These are phyloP conservation scores for Senecio squalidus DNA, from an alignment of 140 eudicot genomes.

Conservation along the genomic window DNA sequence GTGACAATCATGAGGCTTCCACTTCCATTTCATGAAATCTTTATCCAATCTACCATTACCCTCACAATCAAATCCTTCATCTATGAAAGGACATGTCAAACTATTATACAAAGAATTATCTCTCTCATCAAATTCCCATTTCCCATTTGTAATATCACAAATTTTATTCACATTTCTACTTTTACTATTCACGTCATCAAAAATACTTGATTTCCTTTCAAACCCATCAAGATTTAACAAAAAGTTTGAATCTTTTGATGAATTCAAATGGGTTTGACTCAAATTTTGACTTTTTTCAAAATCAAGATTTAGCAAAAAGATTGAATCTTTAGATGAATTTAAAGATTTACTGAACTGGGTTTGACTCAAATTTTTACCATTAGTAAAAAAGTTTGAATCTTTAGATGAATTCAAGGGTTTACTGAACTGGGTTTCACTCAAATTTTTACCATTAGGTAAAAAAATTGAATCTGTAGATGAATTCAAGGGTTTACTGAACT, in stretches of 20 bases:
- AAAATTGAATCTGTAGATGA: no score
- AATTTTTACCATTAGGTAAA: no score
- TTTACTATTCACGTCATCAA: conserved; percentile 20
- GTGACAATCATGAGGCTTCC: conserved; percentile 90
- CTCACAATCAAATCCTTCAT: conserved; percentile 82
- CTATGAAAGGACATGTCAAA: conserved; percentile 69
- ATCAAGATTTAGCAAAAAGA: no score
- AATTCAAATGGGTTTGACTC: neutral
- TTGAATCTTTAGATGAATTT: no score
- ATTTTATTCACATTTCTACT: conserved; percentile 10
- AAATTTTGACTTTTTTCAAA: conserved; percentile 17
- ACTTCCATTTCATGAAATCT: conserved; percentile 84
- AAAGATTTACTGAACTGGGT: no score
- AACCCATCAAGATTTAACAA: conserved; percentile 7
- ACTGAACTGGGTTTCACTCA: neutral
- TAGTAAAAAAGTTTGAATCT: no score
- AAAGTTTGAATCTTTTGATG: no score
- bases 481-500: no score
- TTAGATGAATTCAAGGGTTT: neutral
- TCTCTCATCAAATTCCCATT: conserved; percentile 77
- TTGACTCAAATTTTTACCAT: no score
- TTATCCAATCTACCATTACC: conserved; percentile 79
- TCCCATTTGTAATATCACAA: conserved; percentile 76
- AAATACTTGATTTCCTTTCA: conserved; percentile 8
- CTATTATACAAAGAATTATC: conserved; percentile 67